Evolutionary conservation across 148 eudicot genomes (phyloP), one percentile per base, ranked within the genome.

Genomic region (Chenopodium suecicum): DNA sequence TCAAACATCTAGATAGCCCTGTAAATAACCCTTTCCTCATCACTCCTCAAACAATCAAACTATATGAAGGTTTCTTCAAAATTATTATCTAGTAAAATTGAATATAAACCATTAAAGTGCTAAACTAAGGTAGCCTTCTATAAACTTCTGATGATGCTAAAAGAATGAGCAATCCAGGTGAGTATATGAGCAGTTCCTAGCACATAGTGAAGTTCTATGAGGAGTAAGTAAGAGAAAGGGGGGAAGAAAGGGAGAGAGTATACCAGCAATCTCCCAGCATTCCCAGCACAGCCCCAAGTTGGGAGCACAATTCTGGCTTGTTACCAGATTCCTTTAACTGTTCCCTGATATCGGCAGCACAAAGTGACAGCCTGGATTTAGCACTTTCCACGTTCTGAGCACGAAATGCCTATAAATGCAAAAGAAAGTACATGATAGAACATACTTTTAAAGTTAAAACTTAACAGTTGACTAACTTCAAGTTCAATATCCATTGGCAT

Each of bases 251-350:
- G 48, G 70, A 84, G 25, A 82, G 79, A 37, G 72, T 91, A 74
- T 58, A 95, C 98, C 97, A 92, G 89, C 98, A 95, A 86, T 95
- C 98, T 75, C 98, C 98, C 58, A 95, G 94, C 91, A 91, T 92
- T 41, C 98, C 98, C 86, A 95, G 83, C 52, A 93, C 97, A 66
- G 97, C 98, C 79, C 98, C 98, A 29, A 95, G 87, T 84, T 95
- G 98, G 65, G 98, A 93, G 86, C 94, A 91, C 82, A 95, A 70
- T 70, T 95, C 98, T n/a, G 93, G 83, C 87, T 92, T 90, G 84
- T 88, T 83, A 76, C 91, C 90, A 78, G 80, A 81, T 83, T 82
- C 84, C 84, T 90, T 88, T 78, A 95, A 80, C 76, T 95, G 94
- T 81, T 93, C 98, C 83, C 92, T 89, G 74, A 95, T 88, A 82